Evolutionary conservation across 225 moss, liverwort and hornwort genomes (phyloP).

Genomic region (Physcomitrellopsis africana): DNA sequence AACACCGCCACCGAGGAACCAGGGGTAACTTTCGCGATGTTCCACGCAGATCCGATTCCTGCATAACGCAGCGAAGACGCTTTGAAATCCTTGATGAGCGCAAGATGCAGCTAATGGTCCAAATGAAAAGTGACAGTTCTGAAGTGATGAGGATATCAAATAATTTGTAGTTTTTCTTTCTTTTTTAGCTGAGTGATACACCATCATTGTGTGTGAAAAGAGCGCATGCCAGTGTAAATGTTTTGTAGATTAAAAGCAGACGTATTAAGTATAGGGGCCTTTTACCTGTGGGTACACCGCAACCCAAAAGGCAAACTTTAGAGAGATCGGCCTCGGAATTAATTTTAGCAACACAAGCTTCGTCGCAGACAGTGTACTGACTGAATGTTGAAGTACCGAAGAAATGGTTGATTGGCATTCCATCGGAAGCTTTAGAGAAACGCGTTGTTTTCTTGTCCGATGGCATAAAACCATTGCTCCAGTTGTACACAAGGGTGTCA

Average conservation of each 20-base stretch:
- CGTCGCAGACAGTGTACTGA: slow-evolving; percentile 64
- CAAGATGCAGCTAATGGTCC: too few species aligned
- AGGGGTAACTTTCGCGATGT: slow-evolving; percentile 59
- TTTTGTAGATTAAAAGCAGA: neutral
- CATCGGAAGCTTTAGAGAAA: slow-evolving; percentile 31
- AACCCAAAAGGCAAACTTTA: slow-evolving; percentile 58
- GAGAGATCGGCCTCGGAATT: slow-evolving; percentile 46
- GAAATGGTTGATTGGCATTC: slow-evolving; percentile 42
- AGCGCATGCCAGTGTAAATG: too few species aligned
- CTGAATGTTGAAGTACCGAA: slow-evolving; percentile 56
- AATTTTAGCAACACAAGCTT: slow-evolving; percentile 53
- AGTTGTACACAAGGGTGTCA: slow-evolving; percentile 38
- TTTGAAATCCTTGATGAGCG: neutral
- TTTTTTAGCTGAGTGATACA: neutral
- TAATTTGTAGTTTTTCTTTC: neutral
- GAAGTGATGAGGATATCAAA: neutral
- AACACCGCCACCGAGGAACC: slow-evolving; percentile 69
- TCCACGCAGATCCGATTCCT: slow-evolving; percentile 73
- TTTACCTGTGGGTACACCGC: slow-evolving; percentile 66
- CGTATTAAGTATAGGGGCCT: neutral
- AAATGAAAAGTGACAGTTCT: neutral
- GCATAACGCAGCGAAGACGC: neutral
- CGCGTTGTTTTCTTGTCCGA: slow-evolving; percentile 28
- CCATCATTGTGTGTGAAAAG: too few species aligned
- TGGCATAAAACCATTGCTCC: slow-evolving; percentile 38